Evolutionary conservation across 495 filamentous ascomycete species (phyloP).

Genomic region (Annulohypoxylon nitens): DNA sequence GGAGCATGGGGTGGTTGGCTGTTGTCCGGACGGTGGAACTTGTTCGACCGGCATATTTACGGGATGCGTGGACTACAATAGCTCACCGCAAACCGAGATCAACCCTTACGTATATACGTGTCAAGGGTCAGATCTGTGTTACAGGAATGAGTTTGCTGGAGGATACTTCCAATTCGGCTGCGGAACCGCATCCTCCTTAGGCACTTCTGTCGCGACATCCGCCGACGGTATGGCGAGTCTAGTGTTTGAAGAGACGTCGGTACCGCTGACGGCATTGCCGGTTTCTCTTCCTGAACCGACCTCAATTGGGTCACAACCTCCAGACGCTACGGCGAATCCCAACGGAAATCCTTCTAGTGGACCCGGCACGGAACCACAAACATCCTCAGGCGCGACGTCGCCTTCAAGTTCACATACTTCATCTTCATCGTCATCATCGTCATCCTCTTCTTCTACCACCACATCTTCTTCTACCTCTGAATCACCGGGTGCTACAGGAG

Average conservation of each 20-base stretch:
- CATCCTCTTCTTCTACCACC: slow-evolving; percentile 30
- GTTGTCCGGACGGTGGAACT: slow-evolving; percentile 61
- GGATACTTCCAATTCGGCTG: slow-evolving; percentile 64
- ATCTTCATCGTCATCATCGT: slow-evolving; percentile 34
- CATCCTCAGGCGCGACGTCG: slow-evolving; percentile 31
- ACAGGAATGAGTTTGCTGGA: slow-evolving; percentile 61
- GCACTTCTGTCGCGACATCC: slow-evolving; percentile 57
- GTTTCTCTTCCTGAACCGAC: slow-evolving; percentile 54
- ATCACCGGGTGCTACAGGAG: slow-evolving; percentile 15
- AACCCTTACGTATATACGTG: slow-evolving; percentile 65
- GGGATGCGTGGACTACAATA: slow-evolving; percentile 62
- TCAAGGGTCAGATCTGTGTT: slow-evolving; percentile 57
- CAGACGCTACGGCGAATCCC: slow-evolving; percentile 25
- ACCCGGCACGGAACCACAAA: slow-evolving; percentile 25
- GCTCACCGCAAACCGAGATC: slow-evolving; percentile 59
- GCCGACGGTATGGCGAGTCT: slow-evolving; percentile 54
- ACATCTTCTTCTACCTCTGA: slow-evolving; percentile 27
- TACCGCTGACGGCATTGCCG: slow-evolving; percentile 52
- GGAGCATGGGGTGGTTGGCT: slow-evolving; percentile 60
- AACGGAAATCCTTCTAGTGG: slow-evolving; percentile 10
- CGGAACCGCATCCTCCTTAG: slow-evolving; percentile 59
- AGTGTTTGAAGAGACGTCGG: slow-evolving; percentile 47
- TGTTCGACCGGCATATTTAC: slow-evolving; percentile 65
- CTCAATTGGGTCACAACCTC: slow-evolving; percentile 38
- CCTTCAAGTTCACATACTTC: slow-evolving; percentile 28